A percentile compares a stretch with the other conserved stretches of the same genome.
Conservation (phyloP, 208 protist species). For the Trypanosoma boissoni region DNA sequence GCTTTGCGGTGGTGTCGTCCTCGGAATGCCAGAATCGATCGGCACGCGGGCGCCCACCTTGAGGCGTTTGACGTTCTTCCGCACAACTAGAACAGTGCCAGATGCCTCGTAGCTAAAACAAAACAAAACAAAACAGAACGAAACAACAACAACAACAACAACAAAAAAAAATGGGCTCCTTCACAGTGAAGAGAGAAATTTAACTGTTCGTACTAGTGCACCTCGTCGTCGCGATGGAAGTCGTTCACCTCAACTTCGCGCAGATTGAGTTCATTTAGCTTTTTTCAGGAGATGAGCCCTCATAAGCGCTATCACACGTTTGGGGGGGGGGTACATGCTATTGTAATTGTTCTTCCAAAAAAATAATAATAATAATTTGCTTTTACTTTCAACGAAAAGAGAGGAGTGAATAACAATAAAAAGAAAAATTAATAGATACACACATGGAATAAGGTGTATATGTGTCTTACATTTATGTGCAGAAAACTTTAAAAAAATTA, state of each 20-base stretch:
- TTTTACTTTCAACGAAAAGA: too few relatives aligned
- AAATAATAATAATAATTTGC: too few relatives aligned
- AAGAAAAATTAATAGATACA: too few relatives aligned
- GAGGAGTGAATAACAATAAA: too few relatives aligned
- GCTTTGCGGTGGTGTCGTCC: constrained; percentile 51
- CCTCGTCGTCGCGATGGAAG: constrained; percentile 39
- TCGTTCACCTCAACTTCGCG: constrained; percentile 49
- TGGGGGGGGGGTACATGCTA: too few relatives aligned
- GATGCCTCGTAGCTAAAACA: constrained; percentile 66
- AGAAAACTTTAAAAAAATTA: too few relatives aligned
- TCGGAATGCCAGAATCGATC: constrained; percentile 73
- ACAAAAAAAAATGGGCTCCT: constrained; percentile 70
- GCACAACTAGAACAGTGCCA: constrained; percentile 50
- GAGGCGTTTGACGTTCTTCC: constrained; percentile 39
- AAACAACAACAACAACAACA: constrained; percentile 57
- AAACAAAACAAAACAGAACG: constrained; percentile 52
- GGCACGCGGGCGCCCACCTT: constrained; percentile 65
- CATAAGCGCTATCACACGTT: constrained; percentile 56
- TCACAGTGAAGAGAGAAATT: constrained; percentile 67
- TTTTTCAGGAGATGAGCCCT: constrained; percentile 46
- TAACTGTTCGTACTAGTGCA: constrained; percentile 55
- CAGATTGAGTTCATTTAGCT: constrained; percentile 33
- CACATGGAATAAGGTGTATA: too few relatives aligned
- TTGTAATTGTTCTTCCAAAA: too few relatives aligned
- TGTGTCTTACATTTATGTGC: too few relatives aligned